A percentile compares a stretch with the other conserved stretches of the same genome.
phyloP scores from a whole-genome alignment of 768 basidiomycete genomes.

The Boletellus sp. region DNA sequence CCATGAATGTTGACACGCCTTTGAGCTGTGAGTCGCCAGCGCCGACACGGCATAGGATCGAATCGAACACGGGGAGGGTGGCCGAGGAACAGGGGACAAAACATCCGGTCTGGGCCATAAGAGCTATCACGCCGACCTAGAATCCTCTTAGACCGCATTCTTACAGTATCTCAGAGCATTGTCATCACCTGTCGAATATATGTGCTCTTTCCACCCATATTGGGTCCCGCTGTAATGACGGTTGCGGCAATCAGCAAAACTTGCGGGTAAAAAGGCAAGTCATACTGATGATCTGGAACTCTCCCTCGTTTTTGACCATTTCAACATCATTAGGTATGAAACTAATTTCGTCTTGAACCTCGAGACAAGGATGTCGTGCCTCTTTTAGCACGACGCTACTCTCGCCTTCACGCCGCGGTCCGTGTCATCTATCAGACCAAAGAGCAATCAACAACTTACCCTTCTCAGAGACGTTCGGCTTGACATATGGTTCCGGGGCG shows the following conservation, averaged over 20 bases:
- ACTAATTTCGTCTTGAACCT: conserved; percentile 91
- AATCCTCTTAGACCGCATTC: not conserved
- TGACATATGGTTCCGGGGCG: conserved; percentile 84
- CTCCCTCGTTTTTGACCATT: conserved; percentile 90
- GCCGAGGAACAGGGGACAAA: conserved; percentile 93
- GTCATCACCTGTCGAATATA: conserved; percentile 82
- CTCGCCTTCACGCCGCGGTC: conserved; percentile 45
- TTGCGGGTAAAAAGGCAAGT: not conserved
- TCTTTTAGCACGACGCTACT: conserved; percentile 79
- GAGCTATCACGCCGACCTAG: conserved; percentile 88
- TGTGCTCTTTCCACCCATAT: conserved; percentile 98
- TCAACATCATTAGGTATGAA: conserved; percentile 96
- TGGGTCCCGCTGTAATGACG: conserved; percentile 72
- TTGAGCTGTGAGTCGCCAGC: conserved; percentile 97
- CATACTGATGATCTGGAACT: conserved; percentile 93
- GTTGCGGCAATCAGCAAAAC: not conserved
- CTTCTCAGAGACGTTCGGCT: conserved; percentile 74
- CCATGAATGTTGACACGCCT: conserved; percentile 99
- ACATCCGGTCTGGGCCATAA: conserved; percentile 94
- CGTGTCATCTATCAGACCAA: not conserved
- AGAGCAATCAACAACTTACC: conserved; percentile 40
- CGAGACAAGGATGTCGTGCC: conserved; percentile 93
- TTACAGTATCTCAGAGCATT: not conserved
- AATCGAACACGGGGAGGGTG: conserved; percentile 88
- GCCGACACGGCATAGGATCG: conserved; percentile 91